phyloP scores from a whole-genome alignment of 306 rosid species.

The Aeschynomene evenia region DNA sequence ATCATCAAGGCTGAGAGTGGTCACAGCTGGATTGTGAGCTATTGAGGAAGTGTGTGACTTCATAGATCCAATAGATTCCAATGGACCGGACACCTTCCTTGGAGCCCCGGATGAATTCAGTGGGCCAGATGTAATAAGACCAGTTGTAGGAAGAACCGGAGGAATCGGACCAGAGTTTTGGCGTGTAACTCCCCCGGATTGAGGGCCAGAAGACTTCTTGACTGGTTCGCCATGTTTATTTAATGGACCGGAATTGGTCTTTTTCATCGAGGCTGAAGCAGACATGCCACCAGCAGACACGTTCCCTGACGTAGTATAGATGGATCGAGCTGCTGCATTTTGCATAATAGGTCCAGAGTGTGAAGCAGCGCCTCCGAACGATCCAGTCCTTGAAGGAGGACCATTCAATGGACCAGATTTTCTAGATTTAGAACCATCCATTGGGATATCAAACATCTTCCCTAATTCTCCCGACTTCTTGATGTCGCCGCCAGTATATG shows the following conservation, averaged over 20 bases:
- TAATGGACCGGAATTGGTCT: constrained; percentile 93
- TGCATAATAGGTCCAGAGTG: constrained; percentile 90
- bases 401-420: constrained; percentile 79
- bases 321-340: constrained; percentile 69
- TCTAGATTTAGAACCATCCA: constrained; percentile 88
- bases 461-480: constrained; percentile 94
- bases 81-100: constrained; percentile 92
- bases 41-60: constrained; percentile 53
- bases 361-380: constrained; percentile 91
- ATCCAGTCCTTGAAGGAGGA: constrained; percentile 88
- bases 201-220: constrained; percentile 97
- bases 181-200: constrained; percentile 93
- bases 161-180: constrained; percentile 98
- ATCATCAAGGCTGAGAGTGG: constrained; percentile 73
- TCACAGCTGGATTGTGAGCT: constrained; percentile 79
- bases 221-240: constrained; percentile 96
- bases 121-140: constrained; percentile 94
- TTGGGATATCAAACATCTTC: constrained; percentile 95
- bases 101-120: constrained; percentile 97
- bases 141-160: constrained; percentile 91
- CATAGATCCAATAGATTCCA: constrained; percentile 81
- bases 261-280: constrained; percentile 76
- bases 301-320: constrained; percentile 75
- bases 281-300: constrained; percentile 64
- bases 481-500: constrained; percentile 97